These are phyloP conservation scores for Trametes meyenii DNA, from an alignment of 768 basidiomycete species.

Conservation along the genomic window DNA sequence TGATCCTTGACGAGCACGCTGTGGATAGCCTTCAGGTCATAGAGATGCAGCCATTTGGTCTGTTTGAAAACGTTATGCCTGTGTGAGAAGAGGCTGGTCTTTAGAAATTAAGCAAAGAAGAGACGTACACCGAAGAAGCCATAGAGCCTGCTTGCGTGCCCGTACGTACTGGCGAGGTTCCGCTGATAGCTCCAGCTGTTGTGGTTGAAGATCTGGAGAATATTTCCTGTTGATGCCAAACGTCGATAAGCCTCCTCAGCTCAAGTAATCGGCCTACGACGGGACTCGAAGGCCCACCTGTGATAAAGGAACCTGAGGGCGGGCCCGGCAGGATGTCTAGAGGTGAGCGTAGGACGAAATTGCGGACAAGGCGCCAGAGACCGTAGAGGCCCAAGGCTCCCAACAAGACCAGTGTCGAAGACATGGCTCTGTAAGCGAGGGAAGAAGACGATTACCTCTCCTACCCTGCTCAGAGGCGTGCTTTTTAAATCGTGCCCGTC, in stretches of 20 bases:
- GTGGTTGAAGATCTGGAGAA: not conserved
- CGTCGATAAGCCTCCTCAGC: not conserved
- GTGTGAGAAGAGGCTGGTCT: not conserved
- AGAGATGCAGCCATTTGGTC: constrained; percentile 10
- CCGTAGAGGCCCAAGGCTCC: not conserved
- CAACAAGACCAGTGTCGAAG: not conserved
- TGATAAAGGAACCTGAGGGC: not conserved
- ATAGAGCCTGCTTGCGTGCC: constrained; percentile 46
- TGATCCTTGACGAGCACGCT: constrained; percentile 21
- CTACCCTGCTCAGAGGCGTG: too few species aligned
- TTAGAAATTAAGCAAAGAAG: constrained; percentile 2
- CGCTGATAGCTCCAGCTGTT: not conserved
- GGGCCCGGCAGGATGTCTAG: not conserved
- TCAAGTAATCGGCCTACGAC: too few species aligned
- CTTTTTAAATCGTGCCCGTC: too few species aligned
- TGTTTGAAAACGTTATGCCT: not conserved
- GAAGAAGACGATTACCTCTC: not conserved
- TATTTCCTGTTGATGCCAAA: not conserved
- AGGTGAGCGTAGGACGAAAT: not conserved
- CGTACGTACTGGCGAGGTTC: constrained; percentile 35
- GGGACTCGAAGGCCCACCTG: not conserved
- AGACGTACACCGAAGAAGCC: constrained; percentile 48
- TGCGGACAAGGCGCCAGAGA: not conserved
- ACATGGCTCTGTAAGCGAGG: not conserved
- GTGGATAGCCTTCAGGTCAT: constrained; percentile 16